These are phyloP conservation scores for Ceratocystis cacaofunesta DNA, from an alignment of 2,329 filamentous ascomycete genomes.

Conservation along the genomic window DNA sequence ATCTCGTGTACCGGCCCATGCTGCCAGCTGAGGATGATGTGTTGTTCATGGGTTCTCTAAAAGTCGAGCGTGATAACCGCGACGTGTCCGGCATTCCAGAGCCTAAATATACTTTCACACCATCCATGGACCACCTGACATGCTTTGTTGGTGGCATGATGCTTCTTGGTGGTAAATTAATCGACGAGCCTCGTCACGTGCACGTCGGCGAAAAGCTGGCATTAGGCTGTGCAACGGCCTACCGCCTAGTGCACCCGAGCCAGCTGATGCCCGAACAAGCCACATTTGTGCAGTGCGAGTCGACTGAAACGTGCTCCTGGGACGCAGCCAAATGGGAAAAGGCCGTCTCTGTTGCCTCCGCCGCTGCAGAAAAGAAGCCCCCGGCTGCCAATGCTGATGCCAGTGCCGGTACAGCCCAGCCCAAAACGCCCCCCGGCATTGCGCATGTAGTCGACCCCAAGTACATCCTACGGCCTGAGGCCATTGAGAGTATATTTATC, in stretches of 20 bases:
- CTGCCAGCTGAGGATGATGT: constrained; percentile 42
- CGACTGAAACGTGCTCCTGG: constrained; percentile 23
- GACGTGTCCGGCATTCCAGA: background rate
- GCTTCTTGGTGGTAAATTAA: constrained; percentile 44
- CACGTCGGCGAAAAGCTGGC: constrained; percentile 43
- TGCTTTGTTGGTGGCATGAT: constrained; percentile 55
- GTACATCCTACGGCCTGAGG: constrained; percentile 59
- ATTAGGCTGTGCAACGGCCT: constrained; percentile 49
- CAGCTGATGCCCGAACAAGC: constrained; percentile 49
- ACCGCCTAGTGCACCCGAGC: constrained; percentile 38
- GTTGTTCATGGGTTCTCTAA: constrained; percentile 44
- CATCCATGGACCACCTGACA: constrained; percentile 40
- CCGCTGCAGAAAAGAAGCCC: background rate
- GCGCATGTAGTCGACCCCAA: constrained; percentile 37
- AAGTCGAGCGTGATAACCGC: constrained; percentile 17
- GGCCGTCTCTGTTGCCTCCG: constrained; percentile 22
- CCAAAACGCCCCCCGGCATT: constrained; percentile 37
- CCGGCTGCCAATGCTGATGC: background rate
- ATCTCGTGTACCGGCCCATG: constrained; percentile 55
- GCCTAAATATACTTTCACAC: constrained; percentile 21
- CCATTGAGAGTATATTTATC: constrained; percentile 67
- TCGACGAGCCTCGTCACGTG: constrained; percentile 39
- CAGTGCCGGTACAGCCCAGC: background rate
- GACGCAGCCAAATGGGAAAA: constrained; percentile 22
- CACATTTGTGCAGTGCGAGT: constrained; percentile 31